Conservation (phyloP, 2,329 filamentous ascomycete genomes). For the Dothideomycetes sp. region DNA sequence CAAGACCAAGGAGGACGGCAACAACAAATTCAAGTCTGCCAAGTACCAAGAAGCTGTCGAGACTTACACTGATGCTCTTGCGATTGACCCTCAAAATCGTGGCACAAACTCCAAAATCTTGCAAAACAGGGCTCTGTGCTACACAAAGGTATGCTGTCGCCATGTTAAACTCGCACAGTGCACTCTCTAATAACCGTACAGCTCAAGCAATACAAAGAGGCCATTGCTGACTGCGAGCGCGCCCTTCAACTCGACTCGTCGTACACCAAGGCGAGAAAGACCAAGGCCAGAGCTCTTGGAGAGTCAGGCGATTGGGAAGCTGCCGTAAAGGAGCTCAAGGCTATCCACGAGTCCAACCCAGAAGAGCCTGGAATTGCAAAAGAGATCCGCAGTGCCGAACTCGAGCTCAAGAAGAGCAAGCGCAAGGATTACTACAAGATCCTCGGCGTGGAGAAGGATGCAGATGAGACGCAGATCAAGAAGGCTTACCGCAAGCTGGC, state of each 20-base stretch:
- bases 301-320: conserved; percentile 86
- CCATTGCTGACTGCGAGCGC: conserved; percentile 75
- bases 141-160: conserved; percentile 44
- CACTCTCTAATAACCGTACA: conserved; percentile 16
- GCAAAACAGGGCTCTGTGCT: conserved; percentile 83
- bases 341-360: conserved; percentile 71
- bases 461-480: conserved; percentile 78
- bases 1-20: conserved; percentile 88
- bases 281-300: conserved; percentile 81
- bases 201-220: conserved; percentile 72
- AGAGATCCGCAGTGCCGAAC: conserved; percentile 80
- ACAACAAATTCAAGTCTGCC: conserved; percentile 76
- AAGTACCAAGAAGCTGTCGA: conserved; percentile 71
- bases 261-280: conserved; percentile 87
- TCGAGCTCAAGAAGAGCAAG: conserved; percentile 95
- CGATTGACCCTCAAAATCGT: conserved; percentile 78
- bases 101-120: conserved; percentile 90
- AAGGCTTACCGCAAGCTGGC: conserved; percentile 93
- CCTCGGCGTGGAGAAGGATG: conserved; percentile 75
- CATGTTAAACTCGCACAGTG: background rate
- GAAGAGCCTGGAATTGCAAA: conserved; percentile 68
- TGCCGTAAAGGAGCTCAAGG: conserved; percentile 79
- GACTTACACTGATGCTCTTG: conserved; percentile 72
- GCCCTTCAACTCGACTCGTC: conserved; percentile 72
- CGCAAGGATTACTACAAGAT: conserved; percentile 99